phyloP scores from a whole-genome alignment of 805 yeast species.

The Danielia reshetovae region DNA sequence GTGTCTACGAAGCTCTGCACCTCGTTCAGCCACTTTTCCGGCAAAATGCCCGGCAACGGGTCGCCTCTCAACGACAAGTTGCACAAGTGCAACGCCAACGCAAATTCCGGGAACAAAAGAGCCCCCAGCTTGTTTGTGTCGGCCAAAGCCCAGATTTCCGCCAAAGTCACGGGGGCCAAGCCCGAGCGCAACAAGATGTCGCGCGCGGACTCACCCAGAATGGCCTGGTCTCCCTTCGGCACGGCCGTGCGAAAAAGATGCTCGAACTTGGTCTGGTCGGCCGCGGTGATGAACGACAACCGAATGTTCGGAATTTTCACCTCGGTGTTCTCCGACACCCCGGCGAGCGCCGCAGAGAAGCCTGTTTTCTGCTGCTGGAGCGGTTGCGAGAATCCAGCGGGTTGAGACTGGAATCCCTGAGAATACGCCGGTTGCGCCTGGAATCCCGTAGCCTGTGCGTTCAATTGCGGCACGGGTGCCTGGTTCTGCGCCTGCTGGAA shows the following conservation, averaged over 20 bases:
- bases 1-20: slow-evolving; percentile 88
- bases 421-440: background rate
- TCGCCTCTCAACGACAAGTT: slow-evolving; percentile 75
- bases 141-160: slow-evolving; percentile 87
- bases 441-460: slow-evolving; percentile 43
- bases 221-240: slow-evolving; percentile 61
- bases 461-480: slow-evolving; percentile 14
- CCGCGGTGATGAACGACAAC: slow-evolving; percentile 76
- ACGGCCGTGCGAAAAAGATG: slow-evolving; percentile 79
- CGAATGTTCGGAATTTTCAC: slow-evolving; percentile 72
- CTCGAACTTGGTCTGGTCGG: slow-evolving; percentile 85
- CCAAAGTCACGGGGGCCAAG: slow-evolving; percentile 66
- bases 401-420: slow-evolving; percentile 27
- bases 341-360: slow-evolving; percentile 35
- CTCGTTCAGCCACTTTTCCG: slow-evolving; percentile 71
- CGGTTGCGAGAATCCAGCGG: slow-evolving; percentile 14
- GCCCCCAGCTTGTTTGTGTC: slow-evolving; percentile 85
- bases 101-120: slow-evolving; percentile 90
- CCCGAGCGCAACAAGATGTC: slow-evolving; percentile 78
- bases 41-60: slow-evolving; percentile 67
- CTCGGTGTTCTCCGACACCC: slow-evolving; percentile 49
- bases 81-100: slow-evolving; percentile 84
- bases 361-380: slow-evolving; percentile 46
- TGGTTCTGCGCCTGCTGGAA: slow-evolving; percentile 16
- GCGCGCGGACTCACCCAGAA: slow-evolving; percentile 71